phyloP scores from a whole-genome alignment of 2,329 filamentous ascomycete genomes.

The Trichoderma hamatum region DNA sequence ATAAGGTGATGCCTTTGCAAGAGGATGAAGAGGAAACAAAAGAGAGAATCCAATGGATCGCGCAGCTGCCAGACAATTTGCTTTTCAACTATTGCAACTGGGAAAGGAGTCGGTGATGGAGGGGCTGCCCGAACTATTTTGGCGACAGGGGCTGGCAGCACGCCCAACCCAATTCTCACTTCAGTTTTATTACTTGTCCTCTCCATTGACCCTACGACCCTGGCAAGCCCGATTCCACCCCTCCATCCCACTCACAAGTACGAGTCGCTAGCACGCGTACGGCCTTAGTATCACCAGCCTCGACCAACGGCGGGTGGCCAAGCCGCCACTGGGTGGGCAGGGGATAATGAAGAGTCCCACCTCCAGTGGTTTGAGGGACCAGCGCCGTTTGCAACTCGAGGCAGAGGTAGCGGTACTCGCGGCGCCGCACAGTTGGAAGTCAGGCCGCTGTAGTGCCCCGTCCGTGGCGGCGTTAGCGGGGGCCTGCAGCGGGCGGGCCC shows the following conservation, averaged over 20 bases:
- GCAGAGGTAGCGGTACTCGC: conserved; percentile 2
- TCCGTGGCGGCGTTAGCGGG: not conserved
- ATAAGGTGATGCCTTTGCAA: conserved; percentile 33
- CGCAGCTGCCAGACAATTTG: conserved; percentile 37
- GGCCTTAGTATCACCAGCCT: conserved; percentile 18
- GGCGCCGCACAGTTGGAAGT: not conserved
- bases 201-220: conserved; percentile 18
- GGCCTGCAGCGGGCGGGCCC: not conserved
- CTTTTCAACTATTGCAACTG: conserved; percentile 34
- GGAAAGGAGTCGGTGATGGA: conserved; percentile 43
- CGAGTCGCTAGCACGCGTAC: conserved; percentile 8
- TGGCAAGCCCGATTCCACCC: conserved; percentile 27
- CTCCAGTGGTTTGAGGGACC: not conserved
- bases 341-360: conserved; percentile 17
- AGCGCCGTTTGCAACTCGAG: not conserved
- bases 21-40: conserved; percentile 32
- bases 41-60: conserved; percentile 33
- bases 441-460: not conserved
- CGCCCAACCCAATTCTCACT: conserved; percentile 24
- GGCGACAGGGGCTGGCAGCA: conserved; percentile 34
- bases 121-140: conserved; percentile 45
- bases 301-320: conserved; percentile 24
- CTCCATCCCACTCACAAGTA: conserved; percentile 19
- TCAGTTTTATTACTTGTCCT: conserved; percentile 10
- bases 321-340: conserved; percentile 23